phyloP scores from a whole-genome alignment of 331 rosid genomes.

The Cydonia oblonga region DNA sequence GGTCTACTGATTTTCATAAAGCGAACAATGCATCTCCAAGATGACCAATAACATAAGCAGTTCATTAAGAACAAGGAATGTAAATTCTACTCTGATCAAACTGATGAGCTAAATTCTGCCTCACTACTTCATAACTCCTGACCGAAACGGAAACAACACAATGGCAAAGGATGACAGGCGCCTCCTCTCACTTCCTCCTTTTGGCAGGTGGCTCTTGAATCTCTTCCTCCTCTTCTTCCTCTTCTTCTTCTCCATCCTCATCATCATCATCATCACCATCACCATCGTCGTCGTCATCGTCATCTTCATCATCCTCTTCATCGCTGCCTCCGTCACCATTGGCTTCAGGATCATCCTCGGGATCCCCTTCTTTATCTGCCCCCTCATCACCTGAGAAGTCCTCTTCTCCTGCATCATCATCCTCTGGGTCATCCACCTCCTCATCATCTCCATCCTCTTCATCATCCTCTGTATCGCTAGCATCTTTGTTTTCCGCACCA shows the following conservation, averaged over 20 bases:
- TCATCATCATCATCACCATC: slow-evolving; percentile 10
- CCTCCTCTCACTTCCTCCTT: slow-evolving; percentile 57
- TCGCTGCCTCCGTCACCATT: slow-evolving; percentile 50
- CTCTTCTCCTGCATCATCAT: slow-evolving; percentile 42
- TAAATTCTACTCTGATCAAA: slow-evolving; percentile 11
- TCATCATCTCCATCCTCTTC: slow-evolving; percentile 31
- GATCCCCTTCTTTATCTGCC: slow-evolving; percentile 50
- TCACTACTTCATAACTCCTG: slow-evolving; percentile 11
- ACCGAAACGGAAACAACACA: neutral
- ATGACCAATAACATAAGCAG: slow-evolving; percentile 6
- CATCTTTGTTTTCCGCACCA: slow-evolving; percentile 51
- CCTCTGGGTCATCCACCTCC: slow-evolving; percentile 36
- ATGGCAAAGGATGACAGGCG: neutral
- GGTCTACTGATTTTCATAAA: neutral
- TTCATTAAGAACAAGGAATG: slow-evolving; percentile 9
- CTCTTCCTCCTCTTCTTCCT: slow-evolving; percentile 49
- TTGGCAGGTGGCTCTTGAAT: slow-evolving; percentile 60
- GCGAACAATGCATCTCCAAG: neutral
- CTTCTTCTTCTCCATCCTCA: slow-evolving; percentile 19
- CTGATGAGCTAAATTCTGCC: slow-evolving; percentile 12
- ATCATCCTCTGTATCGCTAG: slow-evolving; percentile 69
- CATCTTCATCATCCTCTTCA: slow-evolving; percentile 27
- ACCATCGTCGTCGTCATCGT: neutral
- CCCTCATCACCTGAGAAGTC: slow-evolving; percentile 59
- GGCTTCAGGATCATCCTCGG: slow-evolving; percentile 56